Percentiles rank a stretch among this genome's conserved stretches.
These are phyloP conservation scores for Yueomyces sinensis DNA, from an alignment of 805 yeast genomes.

Conservation along the genomic window DNA sequence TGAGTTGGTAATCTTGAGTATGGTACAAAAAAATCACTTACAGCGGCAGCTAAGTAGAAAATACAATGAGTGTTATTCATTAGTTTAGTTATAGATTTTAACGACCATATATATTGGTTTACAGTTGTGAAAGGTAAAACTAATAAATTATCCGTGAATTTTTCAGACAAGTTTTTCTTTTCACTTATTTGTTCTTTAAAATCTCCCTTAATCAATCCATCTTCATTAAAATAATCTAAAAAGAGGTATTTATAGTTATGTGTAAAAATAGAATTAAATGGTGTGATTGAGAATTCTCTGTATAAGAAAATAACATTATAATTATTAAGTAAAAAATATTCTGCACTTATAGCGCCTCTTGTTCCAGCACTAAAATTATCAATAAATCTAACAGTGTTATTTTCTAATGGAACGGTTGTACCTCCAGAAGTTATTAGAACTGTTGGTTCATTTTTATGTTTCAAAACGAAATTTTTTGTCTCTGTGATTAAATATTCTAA, in stretches of 20 bases:
- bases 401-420: slow-evolving; percentile 94
- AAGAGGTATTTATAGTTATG: slow-evolving; percentile 69
- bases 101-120: slow-evolving; percentile 81
- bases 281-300: slow-evolving; percentile 82
- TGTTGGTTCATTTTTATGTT: slow-evolving; percentile 42
- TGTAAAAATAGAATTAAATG: slow-evolving; percentile 82
- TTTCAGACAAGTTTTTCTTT: slow-evolving; percentile 34
- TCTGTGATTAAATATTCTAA: slow-evolving; percentile 46
- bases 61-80: slow-evolving; percentile 51
- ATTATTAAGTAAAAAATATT: slow-evolving; percentile 69
- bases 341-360: slow-evolving; percentile 93
- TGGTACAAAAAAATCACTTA: slow-evolving; percentile 91
- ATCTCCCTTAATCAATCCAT: slow-evolving; percentile 44
- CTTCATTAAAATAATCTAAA: slow-evolving; percentile 63
- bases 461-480: slow-evolving; percentile 46
- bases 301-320: slow-evolving; percentile 90
- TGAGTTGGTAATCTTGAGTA: slow-evolving; percentile 78
- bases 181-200: slow-evolving; percentile 48
- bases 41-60: slow-evolving; percentile 94
- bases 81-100: slow-evolving; percentile 49
- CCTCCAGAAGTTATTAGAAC: slow-evolving; percentile 93
- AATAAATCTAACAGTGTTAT: slow-evolving; percentile 90
- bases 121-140: slow-evolving; percentile 90
- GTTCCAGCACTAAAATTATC: slow-evolving; percentile 98
- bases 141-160: slow-evolving; percentile 26